A percentile compares a stretch with the other conserved stretches of the same genome.
phyloP scores from a whole-genome alignment of 78 protist species.

The Acrasis kona region DNA sequence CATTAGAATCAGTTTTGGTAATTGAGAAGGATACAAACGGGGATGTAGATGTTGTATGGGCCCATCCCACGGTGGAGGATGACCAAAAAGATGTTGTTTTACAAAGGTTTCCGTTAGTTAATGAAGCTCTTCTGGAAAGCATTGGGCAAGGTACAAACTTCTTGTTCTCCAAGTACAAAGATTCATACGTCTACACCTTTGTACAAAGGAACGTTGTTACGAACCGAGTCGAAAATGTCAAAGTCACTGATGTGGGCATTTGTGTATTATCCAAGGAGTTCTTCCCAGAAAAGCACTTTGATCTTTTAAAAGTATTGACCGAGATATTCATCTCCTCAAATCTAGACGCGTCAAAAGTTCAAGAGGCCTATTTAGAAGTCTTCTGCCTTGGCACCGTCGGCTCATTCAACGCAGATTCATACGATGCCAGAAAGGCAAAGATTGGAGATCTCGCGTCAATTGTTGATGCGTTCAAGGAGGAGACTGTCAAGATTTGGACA shows the following conservation, averaged over 20 bases:
- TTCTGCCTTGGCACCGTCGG: not conserved
- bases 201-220: not conserved
- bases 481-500: not conserved
- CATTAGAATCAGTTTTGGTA: not conserved
- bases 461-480: no score
- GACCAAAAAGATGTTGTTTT: not conserved
- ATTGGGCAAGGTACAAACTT: not conserved
- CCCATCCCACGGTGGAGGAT: not conserved
- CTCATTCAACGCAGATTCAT: not conserved
- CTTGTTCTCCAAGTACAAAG: not conserved
- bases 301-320: not conserved
- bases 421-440: not conserved
- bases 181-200: not conserved
- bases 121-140: no score
- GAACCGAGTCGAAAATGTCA: no score
- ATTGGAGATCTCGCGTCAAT: no score
- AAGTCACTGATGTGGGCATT: no score
- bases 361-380: not conserved
- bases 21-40: not conserved
- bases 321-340: no score
- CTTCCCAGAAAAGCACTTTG: not conserved
- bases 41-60: not conserved
- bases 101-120: not conserved
- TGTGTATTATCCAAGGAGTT: not conserved
- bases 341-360: no score